Evolutionary conservation across 1,139 yeast species (phyloP).

Genomic region (Kurtzmaniella quercitrusa): DNA sequence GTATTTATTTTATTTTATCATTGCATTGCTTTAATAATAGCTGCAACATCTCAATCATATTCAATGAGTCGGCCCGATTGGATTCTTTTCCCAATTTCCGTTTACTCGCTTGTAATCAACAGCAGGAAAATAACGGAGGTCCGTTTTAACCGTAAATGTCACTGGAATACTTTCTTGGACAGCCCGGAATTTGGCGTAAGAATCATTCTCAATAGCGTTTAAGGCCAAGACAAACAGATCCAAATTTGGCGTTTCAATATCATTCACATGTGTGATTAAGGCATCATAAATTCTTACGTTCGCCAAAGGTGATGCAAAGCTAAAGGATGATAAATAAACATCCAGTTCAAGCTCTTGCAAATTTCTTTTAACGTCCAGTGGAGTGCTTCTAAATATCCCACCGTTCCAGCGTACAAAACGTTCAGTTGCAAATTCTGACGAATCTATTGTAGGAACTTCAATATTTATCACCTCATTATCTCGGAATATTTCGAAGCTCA

Average conservation of each 20-base stretch:
- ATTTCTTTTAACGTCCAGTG: slow-evolving; percentile 54
- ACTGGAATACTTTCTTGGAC: slow-evolving; percentile 84
- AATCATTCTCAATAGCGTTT: slow-evolving; percentile 65
- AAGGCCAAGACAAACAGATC: slow-evolving; percentile 63
- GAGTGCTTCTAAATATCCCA: slow-evolving; percentile 58
- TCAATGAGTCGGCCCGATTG: neutral
- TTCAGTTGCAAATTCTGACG: slow-evolving; percentile 57
- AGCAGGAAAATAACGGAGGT: slow-evolving; percentile 89
- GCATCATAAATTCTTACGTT: slow-evolving; percentile 80
- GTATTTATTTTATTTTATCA: too few species aligned
- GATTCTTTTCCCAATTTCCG: slow-evolving; percentile 41
- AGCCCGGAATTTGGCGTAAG: slow-evolving; percentile 75
- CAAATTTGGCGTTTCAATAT: slow-evolving; percentile 64
- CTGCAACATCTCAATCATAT: too few species aligned
- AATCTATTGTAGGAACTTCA: slow-evolving; percentile 58
- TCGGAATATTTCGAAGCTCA: slow-evolving; percentile 65
- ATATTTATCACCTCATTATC: slow-evolving; percentile 46
- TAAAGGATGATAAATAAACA: slow-evolving; percentile 71
- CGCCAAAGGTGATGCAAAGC: slow-evolving; percentile 80
- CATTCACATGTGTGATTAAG: slow-evolving; percentile 87
- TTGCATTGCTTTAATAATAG: too few species aligned
- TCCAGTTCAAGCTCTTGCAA: slow-evolving; percentile 76
- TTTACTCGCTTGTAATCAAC: slow-evolving; percentile 54
- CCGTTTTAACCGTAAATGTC: slow-evolving; percentile 82
- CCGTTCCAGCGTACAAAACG: slow-evolving; percentile 81